A percentile compares a stretch with the other conserved stretches of the same genome.
Evolutionary conservation across 2,329 filamentous ascomycete genomes (phyloP).

Genomic region (Verruconis gallopava): DNA sequence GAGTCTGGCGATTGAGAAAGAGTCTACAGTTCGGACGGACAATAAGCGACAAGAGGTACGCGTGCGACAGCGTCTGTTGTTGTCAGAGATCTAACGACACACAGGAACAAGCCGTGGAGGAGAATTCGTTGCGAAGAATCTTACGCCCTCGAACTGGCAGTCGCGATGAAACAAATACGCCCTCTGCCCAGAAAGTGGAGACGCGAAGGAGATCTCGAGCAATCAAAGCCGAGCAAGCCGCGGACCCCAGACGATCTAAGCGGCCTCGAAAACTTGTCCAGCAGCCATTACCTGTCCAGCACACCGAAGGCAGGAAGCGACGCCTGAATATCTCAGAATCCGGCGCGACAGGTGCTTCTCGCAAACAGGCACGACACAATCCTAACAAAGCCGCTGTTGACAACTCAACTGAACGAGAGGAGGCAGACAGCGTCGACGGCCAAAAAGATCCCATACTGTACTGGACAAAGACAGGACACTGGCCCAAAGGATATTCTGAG

Average conservation of each 20-base stretch:
- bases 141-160: conserved; percentile 10
- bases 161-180: conserved; percentile 10
- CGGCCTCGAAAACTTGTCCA: conserved; percentile 11
- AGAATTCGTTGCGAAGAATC: conserved; percentile 9
- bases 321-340: conserved; percentile 9
- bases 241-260: conserved; percentile 10
- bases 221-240: too few relatives aligned
- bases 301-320: conserved; percentile 9
- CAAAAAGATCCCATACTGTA: conserved; percentile 10
- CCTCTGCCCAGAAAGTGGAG: conserved; percentile 10
- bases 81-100: conserved; percentile 9
- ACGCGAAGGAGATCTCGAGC: conserved; percentile 10
- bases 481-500: too few relatives aligned
- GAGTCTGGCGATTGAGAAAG: conserved; percentile 10
- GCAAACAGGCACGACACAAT: conserved; percentile 9
- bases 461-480: conserved; percentile 9
- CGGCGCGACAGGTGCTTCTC: conserved; percentile 9
- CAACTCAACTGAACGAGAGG: conserved; percentile 9
- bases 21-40: conserved; percentile 9
- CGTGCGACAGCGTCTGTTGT: conserved; percentile 9
- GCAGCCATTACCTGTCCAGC: conserved; percentile 9
- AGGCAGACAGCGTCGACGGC: conserved; percentile 9
- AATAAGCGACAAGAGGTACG: conserved; percentile 11
- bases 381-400: conserved; percentile 10
- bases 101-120: conserved; percentile 8